Percentiles rank a stretch among this genome's conserved stretches.
These are phyloP conservation scores for Carallia brachiata DNA, from an alignment of 345 rosid species.

Conservation along the genomic window DNA sequence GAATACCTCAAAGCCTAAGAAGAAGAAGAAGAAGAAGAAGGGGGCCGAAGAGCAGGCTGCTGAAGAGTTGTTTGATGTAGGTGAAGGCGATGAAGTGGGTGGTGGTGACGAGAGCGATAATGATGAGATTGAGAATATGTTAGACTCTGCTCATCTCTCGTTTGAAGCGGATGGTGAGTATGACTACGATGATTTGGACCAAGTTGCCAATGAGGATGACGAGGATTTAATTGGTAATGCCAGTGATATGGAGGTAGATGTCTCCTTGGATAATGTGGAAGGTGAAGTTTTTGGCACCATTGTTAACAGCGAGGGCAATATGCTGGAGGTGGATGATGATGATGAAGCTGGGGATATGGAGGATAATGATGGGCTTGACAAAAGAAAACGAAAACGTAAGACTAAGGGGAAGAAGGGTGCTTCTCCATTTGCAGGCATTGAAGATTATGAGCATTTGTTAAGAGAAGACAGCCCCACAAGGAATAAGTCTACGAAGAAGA, in stretches of 20 bases:
- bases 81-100: constrained; percentile 40
- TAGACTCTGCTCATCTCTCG: constrained; percentile 57
- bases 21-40: constrained; percentile 88
- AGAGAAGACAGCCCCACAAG: constrained; percentile 39
- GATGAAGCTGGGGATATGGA: constrained; percentile 25
- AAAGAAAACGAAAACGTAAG: constrained; percentile 45
- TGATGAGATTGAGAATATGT: constrained; percentile 79
- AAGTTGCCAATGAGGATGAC: constrained; percentile 63
- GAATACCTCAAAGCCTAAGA: constrained; percentile 57
- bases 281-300: constrained; percentile 43
- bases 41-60: constrained; percentile 67
- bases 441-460: constrained; percentile 79
- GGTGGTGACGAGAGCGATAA: constrained; percentile 88
- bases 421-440: constrained; percentile 82
- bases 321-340: constrained; percentile 7
- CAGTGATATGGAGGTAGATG: constrained; percentile 66
- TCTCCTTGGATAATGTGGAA: constrained; percentile 40
- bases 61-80: constrained; percentile 64
- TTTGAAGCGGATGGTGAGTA: constrained; percentile 64
- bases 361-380: constrained; percentile 25
- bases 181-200: constrained; percentile 75
- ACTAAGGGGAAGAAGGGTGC: constrained; percentile 39
- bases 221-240: constrained; percentile 60
- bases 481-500: constrained; percentile 24
- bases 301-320: constrained; percentile 4